Evolutionary conservation across 768 basidiomycete genomes (phyloP).

Genomic region (Amanita pseudoporphyria): DNA sequence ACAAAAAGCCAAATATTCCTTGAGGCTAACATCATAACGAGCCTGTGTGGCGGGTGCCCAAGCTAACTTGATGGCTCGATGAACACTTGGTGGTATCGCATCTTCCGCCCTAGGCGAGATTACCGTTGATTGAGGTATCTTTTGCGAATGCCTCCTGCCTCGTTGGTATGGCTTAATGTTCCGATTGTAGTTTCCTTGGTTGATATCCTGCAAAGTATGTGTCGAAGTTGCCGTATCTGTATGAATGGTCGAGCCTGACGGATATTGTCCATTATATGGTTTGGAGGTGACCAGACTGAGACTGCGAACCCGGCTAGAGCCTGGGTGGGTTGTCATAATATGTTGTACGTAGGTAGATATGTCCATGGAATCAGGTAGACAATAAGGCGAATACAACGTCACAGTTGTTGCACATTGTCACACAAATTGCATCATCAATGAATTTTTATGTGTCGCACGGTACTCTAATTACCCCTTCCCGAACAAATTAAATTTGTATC

Average conservation of each 20-base stretch:
- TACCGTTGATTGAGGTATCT: not conserved
- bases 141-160: not conserved
- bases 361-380: too few relatives aligned
- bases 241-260: too few relatives aligned
- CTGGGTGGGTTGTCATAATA: not conserved
- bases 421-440: too few relatives aligned
- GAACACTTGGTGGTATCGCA: slow-evolving; percentile 1
- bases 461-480: too few relatives aligned
- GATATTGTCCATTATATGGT: not conserved
- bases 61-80: slow-evolving; percentile 5
- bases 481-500: not conserved
- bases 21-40: slow-evolving; percentile 9
- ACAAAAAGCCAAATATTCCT: slow-evolving; percentile 14
- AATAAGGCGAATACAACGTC: too few relatives aligned
- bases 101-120: not conserved
- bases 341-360: not conserved
- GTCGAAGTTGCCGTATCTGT: too few relatives aligned
- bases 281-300: not conserved
- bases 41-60: slow-evolving; percentile 8
- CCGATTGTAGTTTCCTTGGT: too few relatives aligned
- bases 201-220: too few relatives aligned
- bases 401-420: too few relatives aligned
- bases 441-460: too few relatives aligned
- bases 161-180: not conserved
- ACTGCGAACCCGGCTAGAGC: not conserved